Evolutionary conservation across 202 grass and related monocot genomes (phyloP), one percentile per base, ranked within the genome.

Genomic region (Dendrocalamus latiflorus): DNA sequence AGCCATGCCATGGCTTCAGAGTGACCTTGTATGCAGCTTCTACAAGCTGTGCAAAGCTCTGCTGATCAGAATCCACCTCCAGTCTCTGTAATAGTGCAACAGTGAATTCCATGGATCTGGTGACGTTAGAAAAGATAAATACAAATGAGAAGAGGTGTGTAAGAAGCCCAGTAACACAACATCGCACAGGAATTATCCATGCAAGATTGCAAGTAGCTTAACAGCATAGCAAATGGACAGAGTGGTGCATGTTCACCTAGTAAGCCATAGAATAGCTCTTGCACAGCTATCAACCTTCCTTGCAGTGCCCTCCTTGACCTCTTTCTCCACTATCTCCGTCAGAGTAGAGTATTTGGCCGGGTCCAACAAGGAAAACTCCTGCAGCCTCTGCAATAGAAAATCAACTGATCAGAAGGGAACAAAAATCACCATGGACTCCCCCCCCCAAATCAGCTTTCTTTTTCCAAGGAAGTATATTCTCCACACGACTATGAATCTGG

Each of bases 51-150:
- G 70, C 57, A 42, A 98, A 79, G 60, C 68, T 89, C 83, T 49
- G 78, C 63, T 77, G 74, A 3, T 90, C 85, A 75, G 83, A 76
- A 68, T 81, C 88, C 18, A 78, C 81, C 41, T 83, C 79, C 26
- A 98, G 9, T 65, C 33, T 89, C 80, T 87, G 80, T 83, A 95
- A 88, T 58, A 98, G 83, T 13, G 73, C 74, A 58, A 82, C 36
- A 44, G 76, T 70, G 83, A 98, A 98, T 81, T 95, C 95, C 87
- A 98, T 83, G 37, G 95, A 98, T 90, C 95, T 98, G 90, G 47
- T 49, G n/a, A 87, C 6, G 47, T 51, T 74, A 54, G 69, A 54
- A 66, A 73, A 36, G 14, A 47, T 33, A 33, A 21, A 44, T 68
- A 53, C n/a, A 10, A 24, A 57, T 62, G 72, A 77, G 67, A 65